Evolutionary conservation across 148 eudicot genomes (phyloP), one percentile per base, ranked within the genome.

Genomic region (Chenopodium quinoa): DNA sequence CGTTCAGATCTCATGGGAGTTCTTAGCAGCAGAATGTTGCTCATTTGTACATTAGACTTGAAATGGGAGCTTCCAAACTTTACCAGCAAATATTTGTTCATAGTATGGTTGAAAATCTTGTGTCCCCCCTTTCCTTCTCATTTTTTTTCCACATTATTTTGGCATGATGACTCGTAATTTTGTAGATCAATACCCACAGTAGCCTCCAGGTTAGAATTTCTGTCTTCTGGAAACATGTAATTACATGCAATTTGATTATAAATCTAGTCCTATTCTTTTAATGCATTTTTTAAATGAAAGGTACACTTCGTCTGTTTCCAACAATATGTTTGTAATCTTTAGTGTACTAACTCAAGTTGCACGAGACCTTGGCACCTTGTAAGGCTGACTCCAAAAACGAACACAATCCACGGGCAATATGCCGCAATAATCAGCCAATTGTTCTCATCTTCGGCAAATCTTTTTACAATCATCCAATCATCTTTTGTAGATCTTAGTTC

Each of bases 1-100:
- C 98, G 1, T 80, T 84, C 79, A 89, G 91, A 88, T 94, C 98
- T 77, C 97, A 93, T 86, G 97, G 97, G 74, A 95, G 98, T 82
- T 91, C 94, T 62, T 95, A 86, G 84, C 78, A 25, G 46, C 78
- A 73, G 60, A 75, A 73, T 60, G 31, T 66, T 48, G 47, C 80
- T 46, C 82, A n/a, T 76, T 80, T 90, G 92, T 91, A 89, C 19
- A 90, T 84, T 84, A 80, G 79, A 79, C 79, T 58, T 58, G 77
- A 52, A 34, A 58, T 72, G 70, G 62, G 25, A 7, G 73, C 72
- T 73, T 76, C 70, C 58, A 44, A 29, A 19, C 62, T 76, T 69
- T 63, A 56, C 47, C 48, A 80, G 71, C 34, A 71, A 48, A 71
- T 77, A 62, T 47, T 77, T 85, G 87, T 81, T 82, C 72, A 81